phyloP scores from a whole-genome alignment of 169 alveolate genomes.

The Eimeria falciformis region DNA sequence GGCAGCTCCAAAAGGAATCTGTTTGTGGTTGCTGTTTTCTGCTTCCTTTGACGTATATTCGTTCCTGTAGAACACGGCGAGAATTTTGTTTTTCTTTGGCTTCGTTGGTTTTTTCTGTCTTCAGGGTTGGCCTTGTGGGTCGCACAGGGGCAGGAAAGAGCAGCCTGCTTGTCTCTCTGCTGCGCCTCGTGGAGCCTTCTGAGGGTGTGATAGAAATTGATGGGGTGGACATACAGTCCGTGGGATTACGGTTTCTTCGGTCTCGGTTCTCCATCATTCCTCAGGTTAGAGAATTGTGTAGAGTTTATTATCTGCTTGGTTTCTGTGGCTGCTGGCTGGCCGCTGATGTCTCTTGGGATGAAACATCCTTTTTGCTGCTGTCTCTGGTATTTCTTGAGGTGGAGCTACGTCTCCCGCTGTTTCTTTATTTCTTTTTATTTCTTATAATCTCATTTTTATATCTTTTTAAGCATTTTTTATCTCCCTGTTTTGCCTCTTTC shows the following conservation, averaged over 20 bases:
- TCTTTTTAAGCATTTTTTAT: not conserved
- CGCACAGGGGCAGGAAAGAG: slow-evolving; percentile 97
- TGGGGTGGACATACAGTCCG: slow-evolving; percentile 80
- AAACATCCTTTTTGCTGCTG: not conserved
- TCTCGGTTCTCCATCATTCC: slow-evolving; percentile 86
- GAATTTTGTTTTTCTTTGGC: not conserved
- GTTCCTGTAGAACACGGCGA: not conserved
- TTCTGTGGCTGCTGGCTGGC: not conserved
- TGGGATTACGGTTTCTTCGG: slow-evolving; percentile 83
- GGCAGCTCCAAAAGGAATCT: not conserved
- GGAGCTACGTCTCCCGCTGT: not conserved
- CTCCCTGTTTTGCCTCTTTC: not conserved
- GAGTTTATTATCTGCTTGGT: not conserved
- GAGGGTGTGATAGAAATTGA: slow-evolving; percentile 85
- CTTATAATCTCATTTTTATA: not conserved
- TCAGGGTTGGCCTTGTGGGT: slow-evolving; percentile 93
- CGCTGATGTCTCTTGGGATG: not conserved
- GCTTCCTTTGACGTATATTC: not conserved
- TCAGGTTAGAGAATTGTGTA: slow-evolving; percentile 69
- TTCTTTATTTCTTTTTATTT: not conserved
- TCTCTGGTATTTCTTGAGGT: not conserved
- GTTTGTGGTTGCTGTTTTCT: not conserved
- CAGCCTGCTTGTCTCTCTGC: slow-evolving; percentile 89
- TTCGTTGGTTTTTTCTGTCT: not conserved
- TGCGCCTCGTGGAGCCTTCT: slow-evolving; percentile 87